These are phyloP conservation scores for Chlamydomonas reinhardtii DNA, from an alignment of 163 green algal genomes.

Conservation along the genomic window DNA sequence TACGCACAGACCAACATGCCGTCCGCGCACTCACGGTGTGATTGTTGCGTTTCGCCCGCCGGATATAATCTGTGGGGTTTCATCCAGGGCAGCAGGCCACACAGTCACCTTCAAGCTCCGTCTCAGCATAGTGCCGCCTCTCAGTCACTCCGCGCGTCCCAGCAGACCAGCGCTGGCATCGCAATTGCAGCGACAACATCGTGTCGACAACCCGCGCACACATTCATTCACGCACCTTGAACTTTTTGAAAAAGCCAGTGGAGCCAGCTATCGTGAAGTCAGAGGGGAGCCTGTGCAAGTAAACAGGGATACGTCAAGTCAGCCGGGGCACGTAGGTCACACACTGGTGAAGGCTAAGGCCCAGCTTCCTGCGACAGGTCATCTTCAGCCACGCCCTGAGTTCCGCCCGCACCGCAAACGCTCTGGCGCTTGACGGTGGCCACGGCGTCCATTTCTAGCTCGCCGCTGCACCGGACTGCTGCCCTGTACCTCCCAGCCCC, in stretches of 20 bases:
- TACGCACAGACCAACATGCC: background rate
- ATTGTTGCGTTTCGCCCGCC: background rate
- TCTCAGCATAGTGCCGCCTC: no score
- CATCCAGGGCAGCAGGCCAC: background rate
- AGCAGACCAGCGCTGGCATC: background rate
- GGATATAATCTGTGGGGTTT: background rate
- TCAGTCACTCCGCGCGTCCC: no score
- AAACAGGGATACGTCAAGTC: no score
- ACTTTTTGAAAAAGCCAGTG: constrained; percentile 37
- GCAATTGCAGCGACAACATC: background rate
- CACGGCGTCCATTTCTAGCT: no score
- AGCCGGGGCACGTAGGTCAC: no score
- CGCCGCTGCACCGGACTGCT: no score
- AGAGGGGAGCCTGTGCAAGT: constrained; percentile 12
- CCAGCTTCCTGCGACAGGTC: background rate
- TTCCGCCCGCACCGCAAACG: no score
- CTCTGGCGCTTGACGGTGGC: no score
- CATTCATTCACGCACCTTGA: background rate
- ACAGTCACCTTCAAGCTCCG: background rate
- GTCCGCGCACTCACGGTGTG: background rate
- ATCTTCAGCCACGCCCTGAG: background rate
- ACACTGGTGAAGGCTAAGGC: background rate
- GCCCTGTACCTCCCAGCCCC: no score
- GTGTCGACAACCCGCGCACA: background rate
- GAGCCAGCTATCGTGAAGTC: background rate